Evolutionary conservation across 2,329 filamentous ascomycete genomes (phyloP), one percentile per base, ranked within the genome.

Genomic region (Penicillium aurantiogriseum): DNA sequence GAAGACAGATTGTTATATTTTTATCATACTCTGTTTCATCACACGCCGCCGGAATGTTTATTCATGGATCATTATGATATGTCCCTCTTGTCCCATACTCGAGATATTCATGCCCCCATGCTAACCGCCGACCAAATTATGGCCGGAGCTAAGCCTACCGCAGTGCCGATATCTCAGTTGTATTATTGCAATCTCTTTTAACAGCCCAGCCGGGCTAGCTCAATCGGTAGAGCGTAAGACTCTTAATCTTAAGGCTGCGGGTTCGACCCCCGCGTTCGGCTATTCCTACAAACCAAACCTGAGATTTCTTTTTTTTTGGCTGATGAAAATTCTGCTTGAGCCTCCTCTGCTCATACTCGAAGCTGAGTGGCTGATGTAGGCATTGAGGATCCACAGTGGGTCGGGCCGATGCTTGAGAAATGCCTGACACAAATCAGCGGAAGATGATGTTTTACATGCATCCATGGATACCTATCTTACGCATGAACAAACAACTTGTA

Each of bases 181-280:
- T 33, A 19, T 71, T 71, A 73, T 73, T 69, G 70, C 65, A 73
- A 69, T 68, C 67, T 74, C 57, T 60, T 62, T 54, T 59, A 61
- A 56, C 54, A 55, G 51, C 38, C 42, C 48, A 57, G 76, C 76
- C 71, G 69, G 75, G 75, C 73, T 78, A 78, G 76, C 76, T 79
- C 76, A 79, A 79, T 79, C 76, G 76, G 70, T 75, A 79, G 72
- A 75, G 72, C 74, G 72, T 79, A 77, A 77, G 77, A 75, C 75
- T 79, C 74, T 79, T 80, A 77, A 74, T 72, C 73, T 73, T 72
- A 76, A 75, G 73, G 73, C 66, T 75, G 73, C 71, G 73, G 71
- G 73, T 75, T 75, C 73, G 69, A 76, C 68, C 73, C 73, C 72
- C 73, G 70, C 72, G 71, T 75, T 74, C 66, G 73, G 73, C 72